A percentile compares a stretch with the other conserved stretches of the same genome.
These are phyloP conservation scores for Globisporangium perplexum DNA, from an alignment of 352 stramenopile species.

Conservation along the genomic window DNA sequence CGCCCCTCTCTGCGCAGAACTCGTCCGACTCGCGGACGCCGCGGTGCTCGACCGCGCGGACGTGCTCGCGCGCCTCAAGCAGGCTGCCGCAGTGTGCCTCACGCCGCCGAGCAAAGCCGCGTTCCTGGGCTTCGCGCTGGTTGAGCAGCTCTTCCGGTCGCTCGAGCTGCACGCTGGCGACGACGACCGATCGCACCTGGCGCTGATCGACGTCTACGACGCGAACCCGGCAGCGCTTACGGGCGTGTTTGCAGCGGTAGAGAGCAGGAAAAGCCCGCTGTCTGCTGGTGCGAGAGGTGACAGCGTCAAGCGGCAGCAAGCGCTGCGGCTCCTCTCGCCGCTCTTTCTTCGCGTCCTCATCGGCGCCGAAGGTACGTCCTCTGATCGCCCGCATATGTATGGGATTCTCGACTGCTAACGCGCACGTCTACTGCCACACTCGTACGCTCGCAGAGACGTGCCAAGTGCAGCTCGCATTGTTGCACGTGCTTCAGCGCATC, in stretches of 20 bases:
- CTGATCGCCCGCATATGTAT: neutral
- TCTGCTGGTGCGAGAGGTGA: neutral
- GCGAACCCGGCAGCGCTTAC: conserved; percentile 30
- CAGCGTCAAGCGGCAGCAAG: neutral
- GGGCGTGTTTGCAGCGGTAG: conserved; percentile 36
- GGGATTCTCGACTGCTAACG: neutral
- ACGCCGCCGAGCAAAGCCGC: conserved; percentile 41
- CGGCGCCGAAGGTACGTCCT: conserved; percentile 12
- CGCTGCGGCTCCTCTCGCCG: conserved; percentile 22
- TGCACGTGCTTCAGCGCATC: conserved; percentile 34
- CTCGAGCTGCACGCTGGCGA: conserved; percentile 10
- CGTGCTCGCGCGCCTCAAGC: conserved; percentile 22
- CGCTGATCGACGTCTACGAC: conserved; percentile 32
- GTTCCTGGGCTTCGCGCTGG: conserved; percentile 36
- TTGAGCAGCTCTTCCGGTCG: conserved; percentile 20
- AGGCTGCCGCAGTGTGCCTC: conserved; percentile 34
- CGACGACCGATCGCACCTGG: conserved; percentile 1
- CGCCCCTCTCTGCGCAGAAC: neutral
- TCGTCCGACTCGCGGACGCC: neutral
- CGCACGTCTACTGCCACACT: neutral
- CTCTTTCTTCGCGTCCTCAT: conserved; percentile 33
- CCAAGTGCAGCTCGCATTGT: conserved; percentile 19
- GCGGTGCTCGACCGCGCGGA: neutral
- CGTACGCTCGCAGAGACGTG: conserved; percentile 11
- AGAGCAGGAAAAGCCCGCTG: conserved; percentile 9